Conservation (phyloP, 2,329 filamentous ascomycete genomes). For the Paraconiothyrium brasiliense region DNA sequence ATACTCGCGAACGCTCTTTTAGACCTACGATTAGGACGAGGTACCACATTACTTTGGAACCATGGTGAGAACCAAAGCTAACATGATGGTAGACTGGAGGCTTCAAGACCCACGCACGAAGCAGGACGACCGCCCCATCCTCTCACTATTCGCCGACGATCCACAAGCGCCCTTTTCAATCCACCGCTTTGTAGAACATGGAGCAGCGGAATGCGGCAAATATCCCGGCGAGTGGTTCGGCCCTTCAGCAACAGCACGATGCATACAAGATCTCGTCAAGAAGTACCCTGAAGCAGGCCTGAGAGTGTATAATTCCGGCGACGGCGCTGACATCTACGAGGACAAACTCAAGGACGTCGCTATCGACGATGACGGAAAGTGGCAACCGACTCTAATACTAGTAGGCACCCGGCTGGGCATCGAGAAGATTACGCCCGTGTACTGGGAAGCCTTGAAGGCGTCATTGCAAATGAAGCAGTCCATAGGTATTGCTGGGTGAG, state of each 20-base stretch:
- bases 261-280: slow-evolving; percentile 84
- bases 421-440: slow-evolving; percentile 92
- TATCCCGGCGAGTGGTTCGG: slow-evolving; percentile 99
- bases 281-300: slow-evolving; percentile 69
- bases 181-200: slow-evolving; percentile 91
- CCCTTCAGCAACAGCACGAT: slow-evolving; percentile 92
- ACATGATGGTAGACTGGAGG: slow-evolving; percentile 72
- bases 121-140: slow-evolving; percentile 72
- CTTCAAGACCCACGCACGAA: slow-evolving; percentile 61
- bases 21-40: slow-evolving; percentile 78
- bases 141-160: slow-evolving; percentile 88
- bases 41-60: slow-evolving; percentile 55
- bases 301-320: slow-evolving; percentile 87
- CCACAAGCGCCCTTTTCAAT: slow-evolving; percentile 89
- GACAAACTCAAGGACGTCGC: slow-evolving; percentile 85
- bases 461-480: slow-evolving; percentile 88
- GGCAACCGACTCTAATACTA: slow-evolving; percentile 86
- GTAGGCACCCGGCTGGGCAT: slow-evolving; percentile 91
- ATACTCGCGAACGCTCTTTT: slow-evolving; percentile 86
- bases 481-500: slow-evolving; percentile 93
- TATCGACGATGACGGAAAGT: slow-evolving; percentile 69
- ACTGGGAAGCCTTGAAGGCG: slow-evolving; percentile 91
- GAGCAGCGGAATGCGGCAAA: slow-evolving; percentile 87
- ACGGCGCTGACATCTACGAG: slow-evolving; percentile 92
- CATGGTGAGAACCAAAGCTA: background rate